Conservation (phyloP, 1,284 basidiomycete species). For the Ceratobasidium sp. region DNA sequence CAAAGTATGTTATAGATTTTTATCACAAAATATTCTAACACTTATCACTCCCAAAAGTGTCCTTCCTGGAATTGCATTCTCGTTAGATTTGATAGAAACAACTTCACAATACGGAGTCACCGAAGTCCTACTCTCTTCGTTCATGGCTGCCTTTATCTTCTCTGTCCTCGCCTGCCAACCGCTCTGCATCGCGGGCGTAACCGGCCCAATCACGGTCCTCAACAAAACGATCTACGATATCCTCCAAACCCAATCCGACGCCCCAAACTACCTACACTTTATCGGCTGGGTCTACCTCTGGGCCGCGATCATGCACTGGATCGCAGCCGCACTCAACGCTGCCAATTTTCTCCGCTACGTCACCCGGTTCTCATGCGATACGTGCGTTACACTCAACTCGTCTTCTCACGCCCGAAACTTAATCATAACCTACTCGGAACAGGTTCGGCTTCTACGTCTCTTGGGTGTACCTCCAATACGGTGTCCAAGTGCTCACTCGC, state of each 20-base stretch:
- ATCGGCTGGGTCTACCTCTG: conserved; percentile 86
- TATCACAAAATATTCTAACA: too few relatives aligned
- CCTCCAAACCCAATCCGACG: conserved; percentile 68
- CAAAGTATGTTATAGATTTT: conserved; percentile 70
- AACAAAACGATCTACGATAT: conserved; percentile 93
- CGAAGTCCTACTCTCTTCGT: conserved; percentile 81
- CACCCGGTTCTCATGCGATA: conserved; percentile 93
- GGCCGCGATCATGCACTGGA: conserved; percentile 91
- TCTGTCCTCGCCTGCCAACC: conserved; percentile 93
- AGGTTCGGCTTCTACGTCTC: conserved; percentile 49
- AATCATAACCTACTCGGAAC: background rate
- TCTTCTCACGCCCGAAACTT: conserved; percentile 59
- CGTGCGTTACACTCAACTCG: conserved; percentile 88
- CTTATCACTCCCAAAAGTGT: too few relatives aligned
- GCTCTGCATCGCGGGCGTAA: conserved; percentile 93
- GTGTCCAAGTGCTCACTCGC: conserved; percentile 84
- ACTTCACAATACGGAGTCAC: conserved; percentile 91
- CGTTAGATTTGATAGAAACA: conserved; percentile 93
- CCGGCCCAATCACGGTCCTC: conserved; percentile 91
- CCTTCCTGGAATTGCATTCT: conserved; percentile 93
- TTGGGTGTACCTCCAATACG: conserved; percentile 86
- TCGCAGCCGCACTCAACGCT: conserved; percentile 89
- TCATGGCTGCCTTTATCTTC: conserved; percentile 94
- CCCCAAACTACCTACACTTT: conserved; percentile 86
- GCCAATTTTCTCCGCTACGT: conserved; percentile 85